phyloP scores from a whole-genome alignment of 192 early-diverging fungal species.

The Funneliformis mosseae region DNA sequence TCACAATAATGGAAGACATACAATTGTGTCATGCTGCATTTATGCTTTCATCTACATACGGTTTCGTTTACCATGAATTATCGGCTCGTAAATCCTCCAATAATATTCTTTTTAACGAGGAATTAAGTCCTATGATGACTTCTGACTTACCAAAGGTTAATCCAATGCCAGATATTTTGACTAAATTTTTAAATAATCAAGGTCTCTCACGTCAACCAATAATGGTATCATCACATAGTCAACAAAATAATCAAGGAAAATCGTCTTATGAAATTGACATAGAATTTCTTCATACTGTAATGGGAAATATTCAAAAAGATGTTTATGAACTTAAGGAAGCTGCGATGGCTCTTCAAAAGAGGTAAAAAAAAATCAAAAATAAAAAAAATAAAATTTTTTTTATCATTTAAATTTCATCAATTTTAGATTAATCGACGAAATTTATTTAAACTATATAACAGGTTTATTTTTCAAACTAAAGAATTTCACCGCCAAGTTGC shows the following conservation, averaged over 20 bases:
- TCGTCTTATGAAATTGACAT: not conserved
- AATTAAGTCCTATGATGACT: not conserved
- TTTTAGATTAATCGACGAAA: not conserved
- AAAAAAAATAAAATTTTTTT: not conserved
- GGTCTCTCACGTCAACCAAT: conserved; percentile 1
- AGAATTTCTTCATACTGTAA: not conserved
- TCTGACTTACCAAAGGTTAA: not conserved
- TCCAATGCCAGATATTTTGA: not conserved
- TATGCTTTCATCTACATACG: not conserved
- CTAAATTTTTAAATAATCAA: not conserved
- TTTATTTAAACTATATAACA: not conserved
- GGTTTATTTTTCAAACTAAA: not conserved
- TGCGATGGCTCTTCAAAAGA: not conserved
- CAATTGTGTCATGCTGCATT: not conserved
- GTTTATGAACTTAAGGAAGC: conserved; percentile 5
- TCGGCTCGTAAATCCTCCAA: not conserved
- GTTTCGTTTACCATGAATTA: conserved; percentile 5
- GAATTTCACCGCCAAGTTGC: conserved; percentile 2
- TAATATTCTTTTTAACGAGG: not conserved
- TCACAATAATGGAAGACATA: not conserved
- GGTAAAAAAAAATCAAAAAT: not conserved
- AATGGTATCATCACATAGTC: not conserved
- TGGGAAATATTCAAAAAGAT: conserved; percentile 4
- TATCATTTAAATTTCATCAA: not conserved
- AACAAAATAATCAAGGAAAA: not conserved